These are phyloP conservation scores for Tetrapisispora pingtungensis DNA, from an alignment of 805 yeast genomes.

Conservation along the genomic window DNA sequence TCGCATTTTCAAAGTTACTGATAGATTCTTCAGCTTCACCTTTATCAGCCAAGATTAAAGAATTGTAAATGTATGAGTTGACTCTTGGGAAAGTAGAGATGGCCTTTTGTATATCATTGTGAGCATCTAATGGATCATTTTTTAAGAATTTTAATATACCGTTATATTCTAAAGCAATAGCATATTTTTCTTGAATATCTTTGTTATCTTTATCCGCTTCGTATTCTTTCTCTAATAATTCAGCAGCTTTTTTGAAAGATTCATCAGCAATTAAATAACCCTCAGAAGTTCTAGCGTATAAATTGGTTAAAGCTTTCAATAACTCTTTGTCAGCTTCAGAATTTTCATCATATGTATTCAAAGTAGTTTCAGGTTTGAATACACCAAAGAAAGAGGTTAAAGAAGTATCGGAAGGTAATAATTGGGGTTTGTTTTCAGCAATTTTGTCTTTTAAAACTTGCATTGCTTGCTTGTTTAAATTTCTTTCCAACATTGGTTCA, in stretches of 20 bases:
- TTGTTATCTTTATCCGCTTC: slow-evolving; percentile 21
- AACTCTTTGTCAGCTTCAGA: slow-evolving; percentile 57
- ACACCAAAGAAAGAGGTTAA: slow-evolving; percentile 82
- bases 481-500: slow-evolving; percentile 79
- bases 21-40: slow-evolving; percentile 61
- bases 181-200: slow-evolving; percentile 32
- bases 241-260: slow-evolving; percentile 46
- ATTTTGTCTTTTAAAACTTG: slow-evolving; percentile 55
- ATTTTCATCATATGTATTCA: slow-evolving; percentile 40
- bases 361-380: slow-evolving; percentile 47
- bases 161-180: slow-evolving; percentile 73
- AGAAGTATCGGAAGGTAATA: slow-evolving; percentile 73
- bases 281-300: slow-evolving; percentile 36
- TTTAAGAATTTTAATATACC: slow-evolving; percentile 80
- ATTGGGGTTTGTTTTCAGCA: slow-evolving; percentile 29
- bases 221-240: slow-evolving; percentile 30
- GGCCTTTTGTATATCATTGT: slow-evolving; percentile 54
- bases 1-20: slow-evolving; percentile 62
- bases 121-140: slow-evolving; percentile 57
- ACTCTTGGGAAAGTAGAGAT: slow-evolving; percentile 63
- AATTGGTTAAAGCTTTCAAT: slow-evolving; percentile 50
- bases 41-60: slow-evolving; percentile 73
- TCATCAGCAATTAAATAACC: slow-evolving; percentile 32
- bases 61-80: slow-evolving; percentile 73
- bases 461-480: slow-evolving; percentile 70